phyloP scores from a whole-genome alignment of 768 basidiomycete species.

The Calvatia gigantea region DNA sequence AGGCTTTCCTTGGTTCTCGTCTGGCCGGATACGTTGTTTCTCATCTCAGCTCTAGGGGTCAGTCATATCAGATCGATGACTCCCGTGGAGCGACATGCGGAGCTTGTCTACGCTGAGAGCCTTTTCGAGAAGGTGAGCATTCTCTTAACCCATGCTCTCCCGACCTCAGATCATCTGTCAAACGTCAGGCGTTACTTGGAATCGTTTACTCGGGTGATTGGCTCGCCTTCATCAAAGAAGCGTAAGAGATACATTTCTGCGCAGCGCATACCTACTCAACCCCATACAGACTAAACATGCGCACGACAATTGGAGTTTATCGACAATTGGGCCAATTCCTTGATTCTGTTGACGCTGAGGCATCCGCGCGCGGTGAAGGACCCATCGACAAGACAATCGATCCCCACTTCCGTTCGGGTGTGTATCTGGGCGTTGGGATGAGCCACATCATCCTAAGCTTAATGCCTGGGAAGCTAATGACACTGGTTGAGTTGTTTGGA shows the following conservation, averaged over 20 bases:
- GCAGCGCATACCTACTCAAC: neutral
- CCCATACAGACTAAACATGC: constrained; percentile 75
- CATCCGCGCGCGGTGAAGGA: constrained; percentile 39
- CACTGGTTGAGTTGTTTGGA: constrained; percentile 85
- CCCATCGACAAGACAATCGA: constrained; percentile 71
- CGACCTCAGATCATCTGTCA: neutral
- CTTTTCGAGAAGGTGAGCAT: constrained; percentile 45
- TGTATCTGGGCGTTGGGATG: constrained; percentile 87
- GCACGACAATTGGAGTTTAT: constrained; percentile 82
- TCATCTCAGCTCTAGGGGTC: constrained; percentile 46
- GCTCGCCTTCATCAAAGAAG: constrained; percentile 90
- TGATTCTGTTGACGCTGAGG: constrained; percentile 65
- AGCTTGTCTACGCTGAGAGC: constrained; percentile 88
- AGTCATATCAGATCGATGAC: constrained; percentile 76
- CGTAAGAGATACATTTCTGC: constrained; percentile 50
- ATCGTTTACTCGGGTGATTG: constrained; percentile 92
- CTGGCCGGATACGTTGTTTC: constrained; percentile 60
- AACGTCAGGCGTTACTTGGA: constrained; percentile 67
- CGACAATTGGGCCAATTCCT: constrained; percentile 74
- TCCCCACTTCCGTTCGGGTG: constrained; percentile 86
- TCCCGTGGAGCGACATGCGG: constrained; percentile 79
- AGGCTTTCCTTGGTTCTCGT: constrained; percentile 62
- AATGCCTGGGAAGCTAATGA: constrained; percentile 78
- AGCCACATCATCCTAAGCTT: constrained; percentile 78
- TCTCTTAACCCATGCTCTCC: neutral